Base-by-base conservation (phyloP, 1,139 yeast species). In the Pichia sp. region DNA sequence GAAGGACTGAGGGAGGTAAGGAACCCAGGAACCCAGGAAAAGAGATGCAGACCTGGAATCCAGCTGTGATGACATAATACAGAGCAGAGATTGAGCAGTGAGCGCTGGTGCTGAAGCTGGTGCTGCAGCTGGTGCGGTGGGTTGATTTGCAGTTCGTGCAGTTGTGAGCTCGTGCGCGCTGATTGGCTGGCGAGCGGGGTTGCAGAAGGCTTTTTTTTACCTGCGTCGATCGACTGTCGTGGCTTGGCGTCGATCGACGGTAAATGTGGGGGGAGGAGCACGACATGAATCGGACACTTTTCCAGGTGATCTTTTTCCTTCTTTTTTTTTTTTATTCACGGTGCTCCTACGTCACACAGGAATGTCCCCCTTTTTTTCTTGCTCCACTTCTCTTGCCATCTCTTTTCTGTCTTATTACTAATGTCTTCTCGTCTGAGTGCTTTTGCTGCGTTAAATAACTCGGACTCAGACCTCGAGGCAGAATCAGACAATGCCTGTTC, bases 361-460 rank as follows among this genome's bases (percentile, higher is more conserved):
- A 26, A n/a, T 18, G 5, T 4, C 9, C 7, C 28, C 16, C 28
- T 3, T 10, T 14, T 19, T 6, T n/a, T 9, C 20, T 14, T 7
- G 19, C 18, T 2, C 30, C 30, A 8, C 19, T 8, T 16, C 7
- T 4, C 27, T 15, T 5, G 3, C 15, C 30, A 33, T 20, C 24
- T 26, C 19, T 25, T 13, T 16, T 11, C 6, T n/a, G n/a, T n/a
- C n/a, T n/a, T n/a, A n/a, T 21, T 4, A 13, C 4, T 10, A 27
- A 36, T 40, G 40, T 32, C 37, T n/a, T 18, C 41, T 7, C 34
- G 47, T 4, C 27, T 74, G 71, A 74, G 78, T 61, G 79, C 79
- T 6, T 74, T 68, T 57, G 77, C 78, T n/a, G 78, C 78, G 1
- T 53, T 72, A 37, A 55, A 50, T 33, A 57, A 60, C 14, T 37